Percentiles rank a stretch among this genome's conserved stretches.
These are phyloP conservation scores for Aspergillus alliaceus DNA, from an alignment of 2,329 filamentous ascomycete species.

Conservation along the genomic window DNA sequence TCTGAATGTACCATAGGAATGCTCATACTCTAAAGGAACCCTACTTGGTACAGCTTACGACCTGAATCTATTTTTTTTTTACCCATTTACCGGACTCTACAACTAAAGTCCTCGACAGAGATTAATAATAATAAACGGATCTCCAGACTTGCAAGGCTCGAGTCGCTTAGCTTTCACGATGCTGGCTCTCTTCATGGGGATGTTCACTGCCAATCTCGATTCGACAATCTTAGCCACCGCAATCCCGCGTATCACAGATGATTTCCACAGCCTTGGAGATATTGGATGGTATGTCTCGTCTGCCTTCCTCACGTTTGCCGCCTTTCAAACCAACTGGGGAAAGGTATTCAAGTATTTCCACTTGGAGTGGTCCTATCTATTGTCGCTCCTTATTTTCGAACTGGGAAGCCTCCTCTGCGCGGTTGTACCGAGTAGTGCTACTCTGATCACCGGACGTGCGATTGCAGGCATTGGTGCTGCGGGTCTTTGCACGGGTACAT, in stretches of 20 bases:
- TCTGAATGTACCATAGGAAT: too few relatives aligned
- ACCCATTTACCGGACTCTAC: too few relatives aligned
- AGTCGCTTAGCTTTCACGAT: too few relatives aligned
- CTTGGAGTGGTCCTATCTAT: conserved; percentile 36
- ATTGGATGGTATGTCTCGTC: conserved; percentile 65
- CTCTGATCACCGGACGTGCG: neutral
- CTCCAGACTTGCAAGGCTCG: too few relatives aligned
- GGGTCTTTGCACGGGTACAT: neutral
- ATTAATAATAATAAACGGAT: too few relatives aligned
- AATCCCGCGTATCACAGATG: conserved; percentile 20
- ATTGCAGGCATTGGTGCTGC: neutral
- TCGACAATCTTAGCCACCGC: conserved; percentile 17
- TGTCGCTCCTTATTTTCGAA: conserved; percentile 36
- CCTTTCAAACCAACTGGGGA: conserved; percentile 23
- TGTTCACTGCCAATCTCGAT: too few relatives aligned
- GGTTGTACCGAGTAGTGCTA: neutral
- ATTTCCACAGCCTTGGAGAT: conserved; percentile 43
- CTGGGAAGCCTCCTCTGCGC: conserved; percentile 18
- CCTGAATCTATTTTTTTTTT: too few relatives aligned
- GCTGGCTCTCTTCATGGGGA: too few relatives aligned
- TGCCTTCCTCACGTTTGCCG: conserved; percentile 18
- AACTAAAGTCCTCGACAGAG: too few relatives aligned
- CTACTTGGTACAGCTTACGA: too few relatives aligned
- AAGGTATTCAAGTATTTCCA: conserved; percentile 37
- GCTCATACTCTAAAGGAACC: too few relatives aligned